These are phyloP conservation scores for Kalanchoe fedtschenkoi DNA, from an alignment of 164 flowering plant genomes.

Conservation along the genomic window DNA sequence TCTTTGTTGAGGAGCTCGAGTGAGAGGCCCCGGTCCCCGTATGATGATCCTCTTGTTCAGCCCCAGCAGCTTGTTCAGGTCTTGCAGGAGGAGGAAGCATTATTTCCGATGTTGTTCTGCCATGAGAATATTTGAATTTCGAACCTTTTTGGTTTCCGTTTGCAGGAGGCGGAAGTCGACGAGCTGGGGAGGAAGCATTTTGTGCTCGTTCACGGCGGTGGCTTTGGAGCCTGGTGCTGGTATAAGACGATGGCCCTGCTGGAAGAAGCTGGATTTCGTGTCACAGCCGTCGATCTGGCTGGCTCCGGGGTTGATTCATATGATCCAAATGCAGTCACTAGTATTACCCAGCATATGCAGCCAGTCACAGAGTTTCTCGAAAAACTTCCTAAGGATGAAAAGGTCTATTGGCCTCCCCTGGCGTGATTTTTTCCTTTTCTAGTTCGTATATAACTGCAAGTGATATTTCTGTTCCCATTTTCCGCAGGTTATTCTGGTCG, in stretches of 20 bases:
- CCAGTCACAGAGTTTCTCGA: conserved; percentile 66
- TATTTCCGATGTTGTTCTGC: too few species aligned
- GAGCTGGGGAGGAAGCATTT: conserved; percentile 68
- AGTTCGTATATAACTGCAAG: too few species aligned
- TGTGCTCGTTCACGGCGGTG: conserved; percentile 97
- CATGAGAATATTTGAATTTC: not conserved
- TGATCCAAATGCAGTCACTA: conserved; percentile 64
- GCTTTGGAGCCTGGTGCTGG: conserved; percentile 99
- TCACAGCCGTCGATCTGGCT: conserved; percentile 76
- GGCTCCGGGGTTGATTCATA: conserved; percentile 83
- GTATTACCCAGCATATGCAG: conserved; percentile 74
- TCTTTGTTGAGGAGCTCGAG: too few species aligned
- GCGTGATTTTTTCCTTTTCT: too few species aligned
- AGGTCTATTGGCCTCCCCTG: too few species aligned
- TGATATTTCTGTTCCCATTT: too few species aligned
- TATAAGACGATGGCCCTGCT: conserved; percentile 86
- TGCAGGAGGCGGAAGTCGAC: conserved; percentile 56
- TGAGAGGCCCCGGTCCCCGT: too few species aligned
- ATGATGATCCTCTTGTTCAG: too few species aligned
- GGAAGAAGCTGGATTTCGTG: conserved; percentile 75
- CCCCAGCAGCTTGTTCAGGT: too few species aligned
- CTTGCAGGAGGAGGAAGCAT: too few species aligned
- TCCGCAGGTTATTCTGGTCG: conserved; percentile 75
- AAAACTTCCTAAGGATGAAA: conserved; percentile 59
- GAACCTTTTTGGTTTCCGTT: not conserved